Evolutionary conservation across 257 asterid genomes (phyloP).

Genomic region (Nicotiana attenuata): DNA sequence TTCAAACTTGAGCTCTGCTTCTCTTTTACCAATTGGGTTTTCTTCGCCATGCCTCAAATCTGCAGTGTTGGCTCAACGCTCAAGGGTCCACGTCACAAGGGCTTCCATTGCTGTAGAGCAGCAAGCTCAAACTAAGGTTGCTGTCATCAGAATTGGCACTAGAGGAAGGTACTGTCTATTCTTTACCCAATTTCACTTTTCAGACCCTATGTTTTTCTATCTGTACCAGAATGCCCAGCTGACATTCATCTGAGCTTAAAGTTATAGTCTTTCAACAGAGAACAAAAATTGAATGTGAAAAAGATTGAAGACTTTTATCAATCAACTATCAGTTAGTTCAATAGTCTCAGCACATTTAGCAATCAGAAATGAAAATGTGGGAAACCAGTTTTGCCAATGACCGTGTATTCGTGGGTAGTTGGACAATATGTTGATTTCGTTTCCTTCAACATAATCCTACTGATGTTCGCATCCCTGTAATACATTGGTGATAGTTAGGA

Average conservation of each 20-base stretch:
- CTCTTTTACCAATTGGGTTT: conserved; percentile 45
- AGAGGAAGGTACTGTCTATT: conserved; percentile 66
- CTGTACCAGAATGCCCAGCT: background rate
- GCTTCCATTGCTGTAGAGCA: conserved; percentile 66
- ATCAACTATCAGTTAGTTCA: background rate
- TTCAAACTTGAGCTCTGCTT: conserved; percentile 29
- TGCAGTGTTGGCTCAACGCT: conserved; percentile 22
- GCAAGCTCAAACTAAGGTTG: conserved; percentile 47
- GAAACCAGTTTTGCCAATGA: background rate
- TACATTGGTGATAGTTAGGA: background rate
- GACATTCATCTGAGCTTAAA: background rate
- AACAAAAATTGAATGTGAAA: background rate
- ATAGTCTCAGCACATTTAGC: background rate
- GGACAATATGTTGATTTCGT: background rate
- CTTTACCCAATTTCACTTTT: background rate
- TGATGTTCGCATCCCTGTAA: background rate
- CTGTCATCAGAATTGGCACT: conserved; percentile 85
- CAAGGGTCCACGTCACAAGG: conserved; percentile 19
- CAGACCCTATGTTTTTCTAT: background rate
- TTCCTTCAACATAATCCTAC: background rate
- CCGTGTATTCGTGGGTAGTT: background rate
- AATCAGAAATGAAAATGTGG: background rate
- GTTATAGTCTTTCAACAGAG: background rate
- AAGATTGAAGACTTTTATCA: background rate
- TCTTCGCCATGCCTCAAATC: conserved; percentile 31